Evolutionary conservation across 192 early-diverging fungal genomes (phyloP), one percentile per base, ranked within the genome.

Genomic region (Coemansia sp.): DNA sequence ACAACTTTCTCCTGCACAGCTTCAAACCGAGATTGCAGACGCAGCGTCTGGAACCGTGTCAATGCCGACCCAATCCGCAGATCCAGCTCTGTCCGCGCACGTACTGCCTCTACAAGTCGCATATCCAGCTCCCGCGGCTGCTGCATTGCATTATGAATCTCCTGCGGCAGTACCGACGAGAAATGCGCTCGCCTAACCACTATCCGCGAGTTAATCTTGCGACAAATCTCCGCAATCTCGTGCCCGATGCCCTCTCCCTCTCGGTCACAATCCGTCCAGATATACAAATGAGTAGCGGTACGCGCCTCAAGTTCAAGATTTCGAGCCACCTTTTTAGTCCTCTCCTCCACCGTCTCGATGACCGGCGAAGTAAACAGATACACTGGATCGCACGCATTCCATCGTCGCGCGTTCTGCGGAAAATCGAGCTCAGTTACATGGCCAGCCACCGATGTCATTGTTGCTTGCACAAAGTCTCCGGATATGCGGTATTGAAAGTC

Each of bases 261-360:
- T 8, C 91, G 86, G 84, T 99, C 95, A 65, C 96, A 98, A 84
- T 99, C 97, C 4, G 97, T 99, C 97, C 97, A 99, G 49, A 99
- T 99, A 48, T 95, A 87, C 32, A 99, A 67, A 48, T 86, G 68
- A 10, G 89, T 78, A 0, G 88, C 86, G 0, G 65, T 59, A 12
- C 85, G 81, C 0, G 88, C 85, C 61, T 94, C 83, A 12, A 72
- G 48, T 12, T 69, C 39, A 2, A 99, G 56, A 68, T 96, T 98
- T 5, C 73, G 48, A 15, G 83, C 87, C 8, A 96, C 56, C 2
- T 60, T 60, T 48, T 82, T 61, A 21, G 38, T 9, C 35, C 62
- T 56, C 11, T 85, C 61, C 12, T 65, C 62, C 27, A 93, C 81
- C 15, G 15, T n/a, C 47, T 84, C 85, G n/a, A 76, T 59, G 1